phyloP scores from a whole-genome alignment of 1,139 yeast genomes.

The Candida anutae region DNA sequence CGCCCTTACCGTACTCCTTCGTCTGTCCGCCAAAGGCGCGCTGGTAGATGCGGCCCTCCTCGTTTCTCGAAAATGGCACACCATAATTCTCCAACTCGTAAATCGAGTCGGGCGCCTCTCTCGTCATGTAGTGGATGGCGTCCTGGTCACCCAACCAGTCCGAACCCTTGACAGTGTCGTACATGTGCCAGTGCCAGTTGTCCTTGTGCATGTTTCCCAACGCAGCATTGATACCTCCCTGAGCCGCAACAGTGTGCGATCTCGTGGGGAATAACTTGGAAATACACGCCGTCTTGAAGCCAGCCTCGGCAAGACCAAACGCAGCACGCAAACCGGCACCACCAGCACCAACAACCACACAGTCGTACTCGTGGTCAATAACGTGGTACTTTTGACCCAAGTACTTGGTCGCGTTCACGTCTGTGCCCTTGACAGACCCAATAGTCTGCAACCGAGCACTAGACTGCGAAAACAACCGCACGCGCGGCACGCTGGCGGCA shows the following conservation, averaged over 20 bases:
- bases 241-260: constrained; percentile 98
- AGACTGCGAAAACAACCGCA: constrained; percentile 20
- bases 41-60: constrained; percentile 94
- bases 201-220: constrained; percentile 95
- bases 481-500: constrained; percentile 5
- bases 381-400: constrained; percentile 79
- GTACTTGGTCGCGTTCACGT: constrained; percentile 26
- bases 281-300: constrained; percentile 95
- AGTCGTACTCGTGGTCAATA: constrained; percentile 95
- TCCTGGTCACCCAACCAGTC: constrained; percentile 99
- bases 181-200: constrained; percentile 99
- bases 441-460: constrained; percentile 27
- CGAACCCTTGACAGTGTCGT: constrained; percentile 98
- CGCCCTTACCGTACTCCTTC: constrained; percentile 93
- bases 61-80: constrained; percentile 96
- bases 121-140: constrained; percentile 98
- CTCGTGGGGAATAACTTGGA: constrained; percentile 97
- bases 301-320: constrained; percentile 94
- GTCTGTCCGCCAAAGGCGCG: constrained; percentile 99
- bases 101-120: constrained; percentile 94
- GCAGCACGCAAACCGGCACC: constrained; percentile 99
- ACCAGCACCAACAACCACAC: constrained; percentile 97
- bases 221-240: constrained; percentile 99
- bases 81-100: constrained; percentile 97
- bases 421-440: constrained; percentile 44